Percentiles rank a stretch among this genome's conserved stretches.
These are phyloP conservation scores for Talaromyces rugulosus DNA, from an alignment of 2,329 filamentous ascomycete species.

Conservation along the genomic window DNA sequence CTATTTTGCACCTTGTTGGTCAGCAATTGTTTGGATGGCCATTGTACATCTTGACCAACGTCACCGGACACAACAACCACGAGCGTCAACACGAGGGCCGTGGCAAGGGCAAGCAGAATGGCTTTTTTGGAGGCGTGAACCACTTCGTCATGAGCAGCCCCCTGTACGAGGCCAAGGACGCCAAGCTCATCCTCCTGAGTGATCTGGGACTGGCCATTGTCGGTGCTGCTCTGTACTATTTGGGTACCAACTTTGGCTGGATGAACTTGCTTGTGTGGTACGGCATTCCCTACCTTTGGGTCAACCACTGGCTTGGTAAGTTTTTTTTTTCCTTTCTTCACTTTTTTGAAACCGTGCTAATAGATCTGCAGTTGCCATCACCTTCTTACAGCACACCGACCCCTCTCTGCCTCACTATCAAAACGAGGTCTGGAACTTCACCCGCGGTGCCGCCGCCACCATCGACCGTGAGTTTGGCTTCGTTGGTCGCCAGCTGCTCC, in stretches of 20 bases:
- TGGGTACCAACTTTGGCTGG: slow-evolving; percentile 77
- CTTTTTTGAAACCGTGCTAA: background rate
- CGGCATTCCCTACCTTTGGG: slow-evolving; percentile 90
- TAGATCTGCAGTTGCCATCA: slow-evolving; percentile 81
- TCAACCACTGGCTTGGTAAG: slow-evolving; percentile 98
- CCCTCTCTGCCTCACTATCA: slow-evolving; percentile 90
- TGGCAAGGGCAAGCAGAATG: slow-evolving; percentile 87
- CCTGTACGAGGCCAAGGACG: slow-evolving; percentile 86
- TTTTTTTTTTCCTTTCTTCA: slow-evolving; percentile 20
- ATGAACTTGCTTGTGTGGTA: slow-evolving; percentile 92
- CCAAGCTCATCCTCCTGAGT: slow-evolving; percentile 78
- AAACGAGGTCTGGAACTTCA: slow-evolving; percentile 81
- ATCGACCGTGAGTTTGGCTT: slow-evolving; percentile 98
- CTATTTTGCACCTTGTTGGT: slow-evolving; percentile 65
- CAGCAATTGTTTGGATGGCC: slow-evolving; percentile 95
- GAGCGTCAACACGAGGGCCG: slow-evolving; percentile 87
- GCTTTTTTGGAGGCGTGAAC: slow-evolving; percentile 76
- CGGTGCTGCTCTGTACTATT: slow-evolving; percentile 57
- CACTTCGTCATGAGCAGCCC: slow-evolving; percentile 89
- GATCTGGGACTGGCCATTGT: slow-evolving; percentile 74
- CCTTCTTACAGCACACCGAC: slow-evolving; percentile 95
- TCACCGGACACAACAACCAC: slow-evolving; percentile 95
- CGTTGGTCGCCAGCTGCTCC: slow-evolving; percentile 82
- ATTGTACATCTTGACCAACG: slow-evolving; percentile 84
- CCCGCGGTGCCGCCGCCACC: slow-evolving; percentile 87